A percentile compares a stretch with the other conserved stretches of the same genome.
Evolutionary conservation across 768 basidiomycete genomes (phyloP).

Genomic region (Calocybe gangraenosa): DNA sequence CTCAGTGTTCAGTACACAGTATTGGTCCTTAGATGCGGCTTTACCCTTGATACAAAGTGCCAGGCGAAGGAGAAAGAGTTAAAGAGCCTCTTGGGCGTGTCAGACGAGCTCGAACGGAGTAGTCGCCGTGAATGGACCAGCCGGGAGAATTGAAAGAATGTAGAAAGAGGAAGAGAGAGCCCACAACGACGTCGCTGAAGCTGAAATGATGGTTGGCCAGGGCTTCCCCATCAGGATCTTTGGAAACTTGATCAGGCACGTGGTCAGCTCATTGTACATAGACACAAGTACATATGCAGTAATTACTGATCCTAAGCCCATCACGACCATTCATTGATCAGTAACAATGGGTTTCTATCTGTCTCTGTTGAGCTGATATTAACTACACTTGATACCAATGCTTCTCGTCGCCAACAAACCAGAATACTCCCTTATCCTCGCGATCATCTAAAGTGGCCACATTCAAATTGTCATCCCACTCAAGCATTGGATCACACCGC

Average conservation of each 20-base stretch:
- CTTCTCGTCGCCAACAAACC: conserved; percentile 51
- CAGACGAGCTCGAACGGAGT: conserved; percentile 17
- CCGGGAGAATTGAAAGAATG: conserved; percentile 21
- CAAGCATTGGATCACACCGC: conserved; percentile 21
- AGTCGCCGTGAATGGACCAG: conserved; percentile 26
- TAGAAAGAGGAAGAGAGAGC: conserved; percentile 21
- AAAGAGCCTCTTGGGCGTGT: conserved; percentile 41
- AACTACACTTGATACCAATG: conserved; percentile 65
- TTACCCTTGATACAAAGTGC: conserved; percentile 1
- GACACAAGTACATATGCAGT: no score
- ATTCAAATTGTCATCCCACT: conserved; percentile 17
- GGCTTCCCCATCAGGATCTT: conserved; percentile 14
- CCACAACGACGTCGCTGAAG: background rate
- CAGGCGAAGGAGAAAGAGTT: conserved; percentile 15
- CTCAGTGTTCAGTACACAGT: no score
- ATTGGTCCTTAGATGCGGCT: no score
- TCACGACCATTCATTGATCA: conserved; percentile 15
- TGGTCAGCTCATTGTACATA: no score
- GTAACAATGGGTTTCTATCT: conserved; percentile 1
- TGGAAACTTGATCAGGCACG: conserved; percentile 14
- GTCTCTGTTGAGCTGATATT: no score
- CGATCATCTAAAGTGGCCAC: conserved; percentile 40
- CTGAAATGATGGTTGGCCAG: no score
- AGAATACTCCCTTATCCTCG: conserved; percentile 49
- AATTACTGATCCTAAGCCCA: no score